Evolutionary conservation across 2,329 filamentous ascomycete species (phyloP).

Genomic region (Nemania serpens): DNA sequence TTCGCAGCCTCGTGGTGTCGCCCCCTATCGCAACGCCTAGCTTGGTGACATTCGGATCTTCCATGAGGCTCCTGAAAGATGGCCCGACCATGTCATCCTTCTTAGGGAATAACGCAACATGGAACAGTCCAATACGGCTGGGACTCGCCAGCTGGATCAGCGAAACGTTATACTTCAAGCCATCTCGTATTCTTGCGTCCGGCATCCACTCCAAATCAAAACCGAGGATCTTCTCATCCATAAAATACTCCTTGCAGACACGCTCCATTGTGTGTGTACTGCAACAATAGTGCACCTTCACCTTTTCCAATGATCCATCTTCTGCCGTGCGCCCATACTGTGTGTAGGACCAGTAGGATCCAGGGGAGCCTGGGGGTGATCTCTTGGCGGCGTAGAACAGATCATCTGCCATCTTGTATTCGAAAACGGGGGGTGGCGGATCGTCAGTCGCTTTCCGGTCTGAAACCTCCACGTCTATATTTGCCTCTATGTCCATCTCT

Average conservation of each 20-base stretch:
- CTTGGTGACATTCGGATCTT: constrained; percentile 72
- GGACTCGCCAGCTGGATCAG: constrained; percentile 82
- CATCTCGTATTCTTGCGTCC: constrained; percentile 50
- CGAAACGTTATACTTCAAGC: constrained; percentile 72
- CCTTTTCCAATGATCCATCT: constrained; percentile 52
- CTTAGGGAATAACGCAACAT: constrained; percentile 68
- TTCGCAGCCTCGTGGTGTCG: constrained; percentile 70
- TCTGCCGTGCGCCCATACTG: constrained; percentile 64
- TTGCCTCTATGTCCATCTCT: not conserved
- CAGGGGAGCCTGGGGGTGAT: constrained; percentile 48
- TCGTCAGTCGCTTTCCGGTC: constrained; percentile 29
- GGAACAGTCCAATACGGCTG: constrained; percentile 78
- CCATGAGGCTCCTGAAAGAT: constrained; percentile 72
- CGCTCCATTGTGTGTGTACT: constrained; percentile 69
- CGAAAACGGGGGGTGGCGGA: constrained; percentile 46
- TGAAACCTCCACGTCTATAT: not conserved
- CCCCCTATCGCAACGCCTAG: constrained; percentile 76
- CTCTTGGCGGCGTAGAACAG: constrained; percentile 54
- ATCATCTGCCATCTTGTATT: constrained; percentile 54
- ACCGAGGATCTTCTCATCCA: constrained; percentile 72
- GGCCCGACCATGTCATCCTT: constrained; percentile 68
- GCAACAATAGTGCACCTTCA: constrained; percentile 79
- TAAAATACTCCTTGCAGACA: constrained; percentile 67
- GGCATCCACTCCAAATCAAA: constrained; percentile 88
- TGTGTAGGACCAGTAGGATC: constrained; percentile 70